Conservation (phyloP, 169 alveolate species). For the Plasmodium billcollinsi region DNA sequence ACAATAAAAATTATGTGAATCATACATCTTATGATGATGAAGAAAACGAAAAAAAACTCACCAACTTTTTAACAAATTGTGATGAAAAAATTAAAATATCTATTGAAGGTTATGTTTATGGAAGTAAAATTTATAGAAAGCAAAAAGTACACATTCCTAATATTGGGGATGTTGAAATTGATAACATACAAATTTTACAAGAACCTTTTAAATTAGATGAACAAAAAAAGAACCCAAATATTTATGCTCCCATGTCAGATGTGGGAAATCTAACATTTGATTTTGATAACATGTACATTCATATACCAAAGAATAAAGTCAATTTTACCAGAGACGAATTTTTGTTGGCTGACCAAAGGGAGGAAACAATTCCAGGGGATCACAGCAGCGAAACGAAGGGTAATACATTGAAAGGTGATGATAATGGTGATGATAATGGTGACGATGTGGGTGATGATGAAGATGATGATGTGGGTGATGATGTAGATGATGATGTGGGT, state of each 20-base stretch:
- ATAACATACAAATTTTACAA: constrained; percentile 82
- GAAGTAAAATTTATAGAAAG: constrained; percentile 92
- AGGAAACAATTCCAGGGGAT: neutral
- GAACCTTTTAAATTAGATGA: constrained; percentile 92
- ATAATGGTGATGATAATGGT: constrained; percentile 19
- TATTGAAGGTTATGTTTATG: constrained; percentile 96
- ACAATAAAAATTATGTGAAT: constrained; percentile 16
- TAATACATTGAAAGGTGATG: constrained; percentile 4
- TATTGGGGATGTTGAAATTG: constrained; percentile 91
- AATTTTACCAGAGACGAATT: constrained; percentile 88
- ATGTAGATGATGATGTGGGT: constrained; percentile 34
- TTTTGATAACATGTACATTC: constrained; percentile 97
- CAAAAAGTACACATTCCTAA: constrained; percentile 93
- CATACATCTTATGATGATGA: neutral
- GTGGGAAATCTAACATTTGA: constrained; percentile 96
- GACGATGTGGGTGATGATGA: neutral
- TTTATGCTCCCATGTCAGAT: constrained; percentile 98
- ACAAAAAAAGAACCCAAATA: constrained; percentile 77
- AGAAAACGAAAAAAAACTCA: constrained; percentile 68
- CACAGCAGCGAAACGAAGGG: constrained; percentile 64
- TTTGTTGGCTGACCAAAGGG: neutral
- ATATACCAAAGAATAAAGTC: constrained; percentile 96
- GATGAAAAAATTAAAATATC: constrained; percentile 86
- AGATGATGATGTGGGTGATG: constrained; percentile 12
- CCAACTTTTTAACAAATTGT: constrained; percentile 30